Conservation (phyloP, 164 flowering plant genomes). For the Stephania cephalantha region DNA sequence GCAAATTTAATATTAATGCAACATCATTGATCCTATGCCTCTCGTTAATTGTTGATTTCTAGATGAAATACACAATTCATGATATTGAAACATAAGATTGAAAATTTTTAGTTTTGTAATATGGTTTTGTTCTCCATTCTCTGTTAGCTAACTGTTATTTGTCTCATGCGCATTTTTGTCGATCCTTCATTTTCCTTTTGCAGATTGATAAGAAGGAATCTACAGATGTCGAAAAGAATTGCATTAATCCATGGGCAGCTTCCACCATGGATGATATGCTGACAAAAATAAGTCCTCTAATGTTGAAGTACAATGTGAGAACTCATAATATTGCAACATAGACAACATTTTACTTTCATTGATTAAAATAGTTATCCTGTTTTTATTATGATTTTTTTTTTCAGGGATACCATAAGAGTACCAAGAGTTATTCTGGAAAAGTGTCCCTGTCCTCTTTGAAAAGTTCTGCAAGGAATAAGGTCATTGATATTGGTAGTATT, state of each 20-base stretch:
- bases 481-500: conserved; percentile 62
- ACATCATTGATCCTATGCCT: too few species aligned
- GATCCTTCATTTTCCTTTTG: conserved; percentile 9
- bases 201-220: conserved; percentile 28
- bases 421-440: conserved; percentile 58
- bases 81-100: too few species aligned
- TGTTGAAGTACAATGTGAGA: conserved; percentile 62
- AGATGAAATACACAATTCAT: too few species aligned
- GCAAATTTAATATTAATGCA: too few species aligned
- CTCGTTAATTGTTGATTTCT: too few species aligned
- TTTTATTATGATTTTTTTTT: conserved; percentile 11
- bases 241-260: conserved; percentile 68
- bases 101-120: too few species aligned
- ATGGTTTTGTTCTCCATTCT: too few species aligned
- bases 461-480: conserved; percentile 60
- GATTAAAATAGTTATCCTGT: not conserved
- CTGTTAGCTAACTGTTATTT: not conserved
- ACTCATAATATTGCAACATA: conserved; percentile 8
- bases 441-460: conserved; percentile 47
- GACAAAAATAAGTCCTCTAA: conserved; percentile 39
- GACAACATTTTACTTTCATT: not conserved
- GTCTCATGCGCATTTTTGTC: not conserved
- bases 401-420: conserved; percentile 70
- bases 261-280: conserved; percentile 43
- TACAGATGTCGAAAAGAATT: conserved; percentile 16